Percentiles rank a stretch among this genome's conserved stretches.
These are phyloP conservation scores for Chytriomyces confervae DNA, from an alignment of 192 early-diverging fungal genomes.

Conservation along the genomic window DNA sequence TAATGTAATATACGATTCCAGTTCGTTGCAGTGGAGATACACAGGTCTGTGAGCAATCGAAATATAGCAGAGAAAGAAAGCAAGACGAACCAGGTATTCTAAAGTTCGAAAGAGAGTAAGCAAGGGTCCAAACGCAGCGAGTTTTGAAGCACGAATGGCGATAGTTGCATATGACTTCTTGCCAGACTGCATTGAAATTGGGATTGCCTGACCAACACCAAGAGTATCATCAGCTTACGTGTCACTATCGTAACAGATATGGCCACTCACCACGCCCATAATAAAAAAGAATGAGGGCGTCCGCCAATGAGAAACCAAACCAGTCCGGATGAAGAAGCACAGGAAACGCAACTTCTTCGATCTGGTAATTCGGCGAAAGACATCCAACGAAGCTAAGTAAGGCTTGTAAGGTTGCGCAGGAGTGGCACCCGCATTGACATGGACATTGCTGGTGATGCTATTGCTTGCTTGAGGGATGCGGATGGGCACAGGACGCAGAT, in stretches of 20 bases:
- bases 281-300: conserved; percentile 62
- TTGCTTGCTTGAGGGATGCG: too few species aligned
- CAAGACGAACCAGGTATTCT: background rate
- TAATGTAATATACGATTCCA: conserved; percentile 22
- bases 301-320: conserved; percentile 56
- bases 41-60: too few species aligned
- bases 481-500: too few species aligned
- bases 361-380: conserved; percentile 56
- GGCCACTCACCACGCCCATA: conserved; percentile 40
- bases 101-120: conserved; percentile 2
- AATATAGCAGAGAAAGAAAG: too few species aligned
- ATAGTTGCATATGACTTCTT: background rate
- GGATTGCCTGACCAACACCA: background rate
- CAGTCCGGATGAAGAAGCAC: conserved; percentile 46
- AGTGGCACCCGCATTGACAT: background rate
- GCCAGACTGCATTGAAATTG: background rate
- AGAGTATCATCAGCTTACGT: background rate
- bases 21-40: conserved; percentile 23
- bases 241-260: background rate
- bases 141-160: conserved; percentile 1
- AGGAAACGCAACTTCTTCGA: conserved; percentile 38
- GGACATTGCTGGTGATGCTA: too few species aligned
- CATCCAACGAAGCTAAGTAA: conserved; percentile 51
- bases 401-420: background rate
- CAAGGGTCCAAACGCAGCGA: conserved; percentile 27